Percentiles rank a stretch among this genome's conserved stretches.
These are phyloP conservation scores for Rhizopus arrhizus DNA, from an alignment of 371 early-diverging fungal genomes.

Conservation along the genomic window DNA sequence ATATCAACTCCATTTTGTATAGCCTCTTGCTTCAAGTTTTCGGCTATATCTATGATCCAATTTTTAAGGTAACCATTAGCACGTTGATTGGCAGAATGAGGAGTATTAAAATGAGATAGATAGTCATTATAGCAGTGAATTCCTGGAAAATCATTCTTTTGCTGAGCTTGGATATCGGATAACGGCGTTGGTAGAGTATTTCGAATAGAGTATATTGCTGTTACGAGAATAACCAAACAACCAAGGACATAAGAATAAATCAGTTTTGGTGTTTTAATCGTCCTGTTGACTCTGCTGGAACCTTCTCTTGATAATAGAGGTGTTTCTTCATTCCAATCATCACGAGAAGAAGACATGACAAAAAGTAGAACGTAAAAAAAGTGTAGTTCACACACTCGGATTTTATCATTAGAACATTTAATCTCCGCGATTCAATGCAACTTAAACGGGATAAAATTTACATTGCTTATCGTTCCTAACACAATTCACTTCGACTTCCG, in stretches of 20 bases:
- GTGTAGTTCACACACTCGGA: neutral
- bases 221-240: slow-evolving; percentile 16
- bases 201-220: slow-evolving; percentile 25
- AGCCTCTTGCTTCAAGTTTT: slow-evolving; percentile 47
- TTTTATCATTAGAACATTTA: neutral
- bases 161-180: slow-evolving; percentile 46
- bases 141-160: slow-evolving; percentile 45
- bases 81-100: slow-evolving; percentile 60
- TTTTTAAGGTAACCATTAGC: slow-evolving; percentile 38
- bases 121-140: slow-evolving; percentile 58
- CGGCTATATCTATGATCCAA: slow-evolving; percentile 44
- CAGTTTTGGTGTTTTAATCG: slow-evolving; percentile 7
- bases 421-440: neutral
- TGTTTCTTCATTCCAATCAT: slow-evolving; percentile 14
- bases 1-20: slow-evolving; percentile 38
- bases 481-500: too few relatives aligned
- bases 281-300: neutral
- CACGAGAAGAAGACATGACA: slow-evolving; percentile 8
- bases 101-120: slow-evolving; percentile 51
- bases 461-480: neutral
- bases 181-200: slow-evolving; percentile 46
- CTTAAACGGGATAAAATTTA: neutral
- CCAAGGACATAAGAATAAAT: slow-evolving; percentile 32
- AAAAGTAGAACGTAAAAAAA: neutral
- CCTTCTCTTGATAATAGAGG: slow-evolving; percentile 7